Evolutionary conservation across 23 red algal species (phyloP).

Genomic region (Agarophyton chilense): DNA sequence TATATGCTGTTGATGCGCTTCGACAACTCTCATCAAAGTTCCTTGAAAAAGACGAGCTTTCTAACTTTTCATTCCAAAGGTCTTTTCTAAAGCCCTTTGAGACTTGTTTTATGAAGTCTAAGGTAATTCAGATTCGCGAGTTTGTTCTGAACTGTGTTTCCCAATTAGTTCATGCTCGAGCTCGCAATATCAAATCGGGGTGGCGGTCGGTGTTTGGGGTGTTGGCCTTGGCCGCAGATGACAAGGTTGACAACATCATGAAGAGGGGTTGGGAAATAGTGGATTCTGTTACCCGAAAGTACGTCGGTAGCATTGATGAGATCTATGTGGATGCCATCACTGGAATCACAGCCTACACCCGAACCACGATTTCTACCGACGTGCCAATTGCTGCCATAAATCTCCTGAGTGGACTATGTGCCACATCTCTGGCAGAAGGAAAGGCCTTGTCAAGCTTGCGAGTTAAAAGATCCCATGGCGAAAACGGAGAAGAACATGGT

Average conservation of each 20-base stretch:
- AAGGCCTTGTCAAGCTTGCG: constrained; percentile 47
- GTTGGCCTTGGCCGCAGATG: constrained; percentile 84
- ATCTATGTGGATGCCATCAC: constrained; percentile 87
- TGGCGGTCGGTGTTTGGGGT: constrained; percentile 94
- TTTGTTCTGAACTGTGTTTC: constrained; percentile 69
- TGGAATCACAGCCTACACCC: constrained; percentile 78
- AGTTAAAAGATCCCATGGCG: not conserved
- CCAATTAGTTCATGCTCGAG: constrained; percentile 68
- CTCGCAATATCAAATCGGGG: constrained; percentile 79
- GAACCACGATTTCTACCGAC: constrained; percentile 47
- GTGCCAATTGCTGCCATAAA: constrained; percentile 79
- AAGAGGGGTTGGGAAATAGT: constrained; percentile 71
- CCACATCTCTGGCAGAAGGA: constrained; percentile 60
- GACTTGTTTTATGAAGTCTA: constrained; percentile 53
- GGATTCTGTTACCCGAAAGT: constrained; percentile 82
- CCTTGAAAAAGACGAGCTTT: constrained; percentile 84
- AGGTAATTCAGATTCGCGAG: constrained; percentile 62
- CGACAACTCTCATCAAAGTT: constrained; percentile 87
- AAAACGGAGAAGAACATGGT: not conserved
- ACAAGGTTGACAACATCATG: constrained; percentile 80
- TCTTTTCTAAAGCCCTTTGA: constrained; percentile 90
- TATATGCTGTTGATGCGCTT: constrained; percentile 83
- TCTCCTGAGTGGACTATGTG: constrained; percentile 67
- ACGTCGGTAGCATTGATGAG: constrained; percentile 82
- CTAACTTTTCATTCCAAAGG: constrained; percentile 93